Base-by-base conservation (phyloP, 78 protist species). In the Cavenderia fasciculata region DNA sequence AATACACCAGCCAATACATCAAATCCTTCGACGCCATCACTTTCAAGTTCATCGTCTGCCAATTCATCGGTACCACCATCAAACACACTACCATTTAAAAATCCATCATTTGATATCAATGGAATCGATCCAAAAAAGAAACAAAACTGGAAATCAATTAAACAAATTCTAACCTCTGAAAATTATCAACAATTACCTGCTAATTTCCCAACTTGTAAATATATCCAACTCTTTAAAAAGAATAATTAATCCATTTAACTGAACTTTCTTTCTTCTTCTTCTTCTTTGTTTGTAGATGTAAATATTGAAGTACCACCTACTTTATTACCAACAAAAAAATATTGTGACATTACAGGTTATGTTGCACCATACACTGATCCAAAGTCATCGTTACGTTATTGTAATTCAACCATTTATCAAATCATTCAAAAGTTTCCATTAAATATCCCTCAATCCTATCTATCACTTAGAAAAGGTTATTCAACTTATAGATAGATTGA, bases 61-160 rank as follows among this genome's bases (percentile, higher is more conserved):
- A 49, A 52, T 25, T 4, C 14, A 25, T 70, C 2, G 43, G 18
- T 25, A n/a, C n/a, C n/a, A n/a, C n/a, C n/a, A n/a, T n/a, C n/a
- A n/a, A n/a, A n/a, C n/a, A n/a, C n/a, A n/a, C 56, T 36, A 18
- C 74, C 87, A 47, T 77, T 77, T 34, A 77, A 77, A 46, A 56
- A 77, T 49, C 57, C 57, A 36, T 62, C 66, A 8, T 77, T 77
- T 27, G n/a, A n/a, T n/a, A 36, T 44, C 57, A 43, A 25, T 38
- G 8, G 69, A 36, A 51, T 23, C 31, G 23, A 38, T 31, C 14
- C 43, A 41, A 29, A 77, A 63, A 61, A 63, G 27, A 77, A 77
- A 38, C 87, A 52, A 57, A 57, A 29, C 31, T 77, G 71, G 59
- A 77, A 77, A 63, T 47, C 87, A 31, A 34, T 63, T 0, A 77